Base-by-base conservation (phyloP, 129 eudicot genomes). In the Deinandra increscens region DNA sequence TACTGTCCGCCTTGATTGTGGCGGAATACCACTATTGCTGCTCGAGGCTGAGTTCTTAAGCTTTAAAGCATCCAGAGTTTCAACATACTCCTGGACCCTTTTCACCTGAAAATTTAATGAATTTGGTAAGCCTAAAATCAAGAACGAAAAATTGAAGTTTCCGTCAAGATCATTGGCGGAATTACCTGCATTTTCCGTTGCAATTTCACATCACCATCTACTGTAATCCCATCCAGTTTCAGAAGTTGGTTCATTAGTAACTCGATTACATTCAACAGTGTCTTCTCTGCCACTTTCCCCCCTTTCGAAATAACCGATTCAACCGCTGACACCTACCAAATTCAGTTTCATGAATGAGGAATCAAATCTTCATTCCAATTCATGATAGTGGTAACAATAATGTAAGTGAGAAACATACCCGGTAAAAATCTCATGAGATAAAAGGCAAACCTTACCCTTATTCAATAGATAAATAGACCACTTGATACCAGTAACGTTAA, bases 101-200 rank as follows among this genome's bases (percentile, higher is more conserved):
- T 34, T 83, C 69, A 87, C 98, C 98, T 92, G 46, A 11, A 67
- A 74, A 61, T 14, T 44, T 53, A 17, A 66, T 58, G 33, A 33
- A 45, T 34, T 33, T 5, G 9, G 26, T 60, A 72, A 19, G 18
- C 66, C 74, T 55, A 17, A 41, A 60, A 20, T 60, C 58, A 10
- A 31, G 33, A 74, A 10, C 18, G n/a, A 14, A n/a, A 73, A 63
- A 36, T 17, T 0, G 13, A 33, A 49, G 0, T 18, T 46, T 37
- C n/a, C 6, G 54, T 14, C 26, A 71, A 45, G 48, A 60, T 43
- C 9, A 20, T 34, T 13, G 6, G 8, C 4, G 45, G 17, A 41
- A 15, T 18, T 79, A 91, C 97, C 96, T 91, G 97, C 81, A 76
- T 68, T 83, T 87, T 84, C 83, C 94, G 84, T 72, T 88, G 94